Conservation (phyloP, 2,329 filamentous ascomycete genomes). For the Hypoxylon sp. region DNA sequence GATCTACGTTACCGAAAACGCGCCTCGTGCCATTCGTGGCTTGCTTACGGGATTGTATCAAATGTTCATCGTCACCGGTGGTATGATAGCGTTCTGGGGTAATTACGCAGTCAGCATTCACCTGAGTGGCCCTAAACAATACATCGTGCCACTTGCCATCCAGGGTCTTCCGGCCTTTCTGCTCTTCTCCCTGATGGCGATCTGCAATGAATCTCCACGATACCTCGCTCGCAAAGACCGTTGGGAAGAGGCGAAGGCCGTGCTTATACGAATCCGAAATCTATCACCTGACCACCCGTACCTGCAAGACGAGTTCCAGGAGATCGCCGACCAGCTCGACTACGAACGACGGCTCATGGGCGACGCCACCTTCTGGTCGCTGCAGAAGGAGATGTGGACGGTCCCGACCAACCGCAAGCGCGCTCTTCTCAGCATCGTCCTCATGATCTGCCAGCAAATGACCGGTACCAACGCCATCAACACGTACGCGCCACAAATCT, state of each 20-base stretch:
- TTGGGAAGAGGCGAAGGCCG: slow-evolving; percentile 72
- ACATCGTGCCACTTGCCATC: slow-evolving; percentile 73
- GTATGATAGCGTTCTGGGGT: slow-evolving; percentile 63
- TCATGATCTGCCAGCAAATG: slow-evolving; percentile 80
- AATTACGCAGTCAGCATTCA: slow-evolving; percentile 65
- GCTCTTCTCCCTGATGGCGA: slow-evolving; percentile 71
- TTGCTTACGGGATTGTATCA: slow-evolving; percentile 62
- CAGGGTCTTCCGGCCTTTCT: slow-evolving; percentile 74
- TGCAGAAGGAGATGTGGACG: slow-evolving; percentile 75
- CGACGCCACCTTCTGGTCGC: slow-evolving; percentile 67
- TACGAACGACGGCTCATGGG: slow-evolving; percentile 71
- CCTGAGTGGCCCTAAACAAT: slow-evolving; percentile 54
- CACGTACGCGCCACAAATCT: slow-evolving; percentile 55
- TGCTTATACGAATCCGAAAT: slow-evolving; percentile 70
- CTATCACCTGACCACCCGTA: slow-evolving; percentile 68
- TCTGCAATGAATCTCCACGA: slow-evolving; percentile 75
- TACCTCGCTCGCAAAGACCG: slow-evolving; percentile 75
- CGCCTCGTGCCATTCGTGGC: slow-evolving; percentile 61
- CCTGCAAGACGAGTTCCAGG: slow-evolving; percentile 71
- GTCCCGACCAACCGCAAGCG: slow-evolving; percentile 74
- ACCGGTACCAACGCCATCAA: slow-evolving; percentile 67
- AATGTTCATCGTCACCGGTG: slow-evolving; percentile 62
- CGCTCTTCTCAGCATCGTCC: slow-evolving; percentile 71
- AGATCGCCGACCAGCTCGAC: slow-evolving; percentile 74
- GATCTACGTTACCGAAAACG: slow-evolving; percentile 62